A percentile compares a stretch with the other conserved stretches of the same genome.
These are phyloP conservation scores for Xylariales sp. DNA, from an alignment of 2,329 filamentous ascomycete species.

Conservation along the genomic window DNA sequence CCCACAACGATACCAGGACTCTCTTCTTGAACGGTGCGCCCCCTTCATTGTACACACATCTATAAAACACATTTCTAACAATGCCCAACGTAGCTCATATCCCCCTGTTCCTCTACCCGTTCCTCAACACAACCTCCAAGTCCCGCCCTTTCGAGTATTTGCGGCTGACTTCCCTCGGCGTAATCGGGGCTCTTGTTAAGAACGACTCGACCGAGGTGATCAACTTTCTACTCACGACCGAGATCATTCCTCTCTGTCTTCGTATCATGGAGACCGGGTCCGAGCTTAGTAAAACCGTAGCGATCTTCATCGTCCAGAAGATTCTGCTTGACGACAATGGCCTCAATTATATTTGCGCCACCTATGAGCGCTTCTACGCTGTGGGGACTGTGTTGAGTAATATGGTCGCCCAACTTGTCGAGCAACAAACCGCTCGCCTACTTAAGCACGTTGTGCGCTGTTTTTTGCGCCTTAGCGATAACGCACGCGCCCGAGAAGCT, in stretches of 20 bases:
- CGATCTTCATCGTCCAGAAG: conserved; percentile 99
- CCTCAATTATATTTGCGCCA: conserved; percentile 97
- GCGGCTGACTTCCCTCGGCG: conserved; percentile 92
- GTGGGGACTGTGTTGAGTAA: conserved; percentile 98
- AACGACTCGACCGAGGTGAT: conserved; percentile 99
- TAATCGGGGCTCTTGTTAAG: conserved; percentile 97
- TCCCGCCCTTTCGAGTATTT: conserved; percentile 98
- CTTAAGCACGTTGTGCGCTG: conserved; percentile 98
- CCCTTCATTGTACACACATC: neutral
- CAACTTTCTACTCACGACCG: conserved; percentile 97
- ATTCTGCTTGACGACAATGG: conserved; percentile 97
- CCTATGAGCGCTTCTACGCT: conserved; percentile 97
- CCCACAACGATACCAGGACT: conserved; percentile 94
- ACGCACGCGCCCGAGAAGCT: conserved; percentile 93
- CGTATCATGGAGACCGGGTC: conserved; percentile 99
- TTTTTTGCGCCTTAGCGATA: conserved; percentile 94
- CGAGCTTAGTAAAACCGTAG: conserved; percentile 97
- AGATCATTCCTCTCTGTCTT: conserved; percentile 97
- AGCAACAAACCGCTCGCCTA: conserved; percentile 94
- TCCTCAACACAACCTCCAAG: conserved; percentile 98
- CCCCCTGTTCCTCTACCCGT: conserved; percentile 96
- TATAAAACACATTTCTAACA: conserved; percentile 21
- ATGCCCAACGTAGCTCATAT: conserved; percentile 79
- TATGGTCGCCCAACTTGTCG: conserved; percentile 97
- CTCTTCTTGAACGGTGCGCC: conserved; percentile 87